These are phyloP conservation scores for Euphorbia peplus DNA, from an alignment of 345 rosid species.

Conservation along the genomic window DNA sequence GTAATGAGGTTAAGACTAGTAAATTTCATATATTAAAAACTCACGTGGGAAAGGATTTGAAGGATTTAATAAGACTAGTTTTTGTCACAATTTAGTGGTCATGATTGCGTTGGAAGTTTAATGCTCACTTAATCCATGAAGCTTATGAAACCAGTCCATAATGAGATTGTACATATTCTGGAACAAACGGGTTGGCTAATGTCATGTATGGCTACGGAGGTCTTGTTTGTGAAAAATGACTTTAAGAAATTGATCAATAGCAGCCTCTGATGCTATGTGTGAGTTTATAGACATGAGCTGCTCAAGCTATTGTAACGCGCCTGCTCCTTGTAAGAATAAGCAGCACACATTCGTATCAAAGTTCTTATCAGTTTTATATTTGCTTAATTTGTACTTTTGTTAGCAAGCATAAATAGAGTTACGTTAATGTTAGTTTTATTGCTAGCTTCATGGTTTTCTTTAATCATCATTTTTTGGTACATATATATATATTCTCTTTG, in stretches of 20 bases:
- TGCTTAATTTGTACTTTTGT: background rate
- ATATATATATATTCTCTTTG: background rate
- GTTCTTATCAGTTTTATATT: background rate
- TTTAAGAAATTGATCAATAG: background rate
- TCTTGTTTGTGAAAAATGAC: background rate
- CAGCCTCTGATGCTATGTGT: background rate
- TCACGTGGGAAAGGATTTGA: background rate
- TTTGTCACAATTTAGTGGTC: background rate
- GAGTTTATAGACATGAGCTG: background rate
- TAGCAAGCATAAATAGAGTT: background rate
- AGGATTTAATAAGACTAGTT: background rate
- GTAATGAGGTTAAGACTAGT: background rate
- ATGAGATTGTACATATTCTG: background rate
- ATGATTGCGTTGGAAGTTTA: background rate
- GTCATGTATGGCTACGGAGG: background rate
- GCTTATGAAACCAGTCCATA: background rate
- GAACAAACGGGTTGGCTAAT: background rate
- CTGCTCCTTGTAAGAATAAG: background rate
- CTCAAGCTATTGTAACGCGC: background rate
- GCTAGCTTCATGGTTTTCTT: background rate
- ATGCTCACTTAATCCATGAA: background rate
- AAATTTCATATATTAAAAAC: background rate
- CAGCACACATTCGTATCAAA: background rate
- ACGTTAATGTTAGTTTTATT: background rate
- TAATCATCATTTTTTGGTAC: background rate